Evolutionary conservation across 768 basidiomycete species (phyloP), one percentile per base, ranked within the genome.

Genomic region (Cystobasidium onofrii): DNA sequence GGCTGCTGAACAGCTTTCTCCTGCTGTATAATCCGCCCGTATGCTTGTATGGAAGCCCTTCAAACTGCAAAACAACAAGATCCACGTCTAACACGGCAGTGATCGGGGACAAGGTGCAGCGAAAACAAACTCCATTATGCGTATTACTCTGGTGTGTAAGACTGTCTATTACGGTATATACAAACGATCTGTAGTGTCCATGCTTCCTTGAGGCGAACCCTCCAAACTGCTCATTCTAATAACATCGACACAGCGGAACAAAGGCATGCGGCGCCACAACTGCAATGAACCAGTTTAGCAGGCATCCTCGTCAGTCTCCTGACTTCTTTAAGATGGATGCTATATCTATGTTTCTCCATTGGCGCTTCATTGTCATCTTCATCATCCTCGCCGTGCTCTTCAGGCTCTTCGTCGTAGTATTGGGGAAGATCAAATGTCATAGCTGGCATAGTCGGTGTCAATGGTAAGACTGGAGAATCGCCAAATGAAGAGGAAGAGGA

Each of bases 171-270:
- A 39, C 39, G n/a, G 46, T 50, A 20, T 50, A 50, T 20, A 29
- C 23, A 60, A 20, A 20, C n/a, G 3, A 13, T 60, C 57, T n/a
- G 25, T 15, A n/a, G n/a, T 54, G 20, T 27, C 31, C 36, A 46
- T 20, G n/a, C n/a, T n/a, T n/a, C n/a, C n/a, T n/a, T n/a, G n/a
- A n/a, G n/a, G n/a, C 7, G 10, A 64, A 15, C 39, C 39, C 39
- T 15, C n/a, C n/a, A n/a, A 39, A 39, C 39, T 39, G 6, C 31
- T 46, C 63, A 64, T 31, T 25, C 66, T 31, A 69, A 50, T 17
- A 69, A 23, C 23, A 34, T 29, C 66, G 44, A 55, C 29, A 71
- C 69, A 60, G 69, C 69, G 25, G 69, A 71, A 44, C 69, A 71
- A 9, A 71, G 33, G 29, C 69, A 71, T 12, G 43, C 34, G 10